Conservation (phyloP, 352 stramenopile species). For the Elongisporangium anandrum region DNA sequence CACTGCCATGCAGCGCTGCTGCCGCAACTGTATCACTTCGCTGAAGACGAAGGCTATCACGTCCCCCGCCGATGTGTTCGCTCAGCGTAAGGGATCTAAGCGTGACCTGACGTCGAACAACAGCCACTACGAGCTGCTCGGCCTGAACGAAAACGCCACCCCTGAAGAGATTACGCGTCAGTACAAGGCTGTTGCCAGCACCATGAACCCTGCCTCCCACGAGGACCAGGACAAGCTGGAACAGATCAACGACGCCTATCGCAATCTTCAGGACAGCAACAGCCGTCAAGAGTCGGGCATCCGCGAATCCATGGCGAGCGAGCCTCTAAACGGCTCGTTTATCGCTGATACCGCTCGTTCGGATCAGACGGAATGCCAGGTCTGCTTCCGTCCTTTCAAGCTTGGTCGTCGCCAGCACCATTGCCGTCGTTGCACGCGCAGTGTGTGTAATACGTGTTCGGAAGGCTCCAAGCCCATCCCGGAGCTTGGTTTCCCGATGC, state of each 20-base stretch:
- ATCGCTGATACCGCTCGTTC: slow-evolving; percentile 71
- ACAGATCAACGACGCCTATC: slow-evolving; percentile 78
- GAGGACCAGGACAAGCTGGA: slow-evolving; percentile 69
- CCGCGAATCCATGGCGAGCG: slow-evolving; percentile 41
- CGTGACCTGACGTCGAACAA: slow-evolving; percentile 44
- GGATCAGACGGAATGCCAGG: slow-evolving; percentile 85
- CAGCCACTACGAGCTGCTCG: slow-evolving; percentile 66
- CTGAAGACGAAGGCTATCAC: slow-evolving; percentile 86
- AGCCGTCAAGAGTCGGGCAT: slow-evolving; percentile 35
- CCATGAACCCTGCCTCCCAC: slow-evolving; percentile 55
- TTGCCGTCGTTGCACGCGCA: slow-evolving; percentile 80
- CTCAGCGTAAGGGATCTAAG: slow-evolving; percentile 59
- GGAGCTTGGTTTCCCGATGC: slow-evolving; percentile 71
- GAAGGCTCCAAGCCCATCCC: slow-evolving; percentile 81
- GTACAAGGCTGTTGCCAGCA: slow-evolving; percentile 68
- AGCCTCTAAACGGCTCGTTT: slow-evolving; percentile 38
- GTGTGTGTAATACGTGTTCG: slow-evolving; percentile 81
- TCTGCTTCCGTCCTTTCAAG: slow-evolving; percentile 87
- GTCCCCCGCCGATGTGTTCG: slow-evolving; percentile 81
- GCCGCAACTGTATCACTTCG: slow-evolving; percentile 75
- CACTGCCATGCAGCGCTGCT: slow-evolving; percentile 69
- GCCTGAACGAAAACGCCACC: slow-evolving; percentile 57
- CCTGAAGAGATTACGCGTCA: slow-evolving; percentile 72
- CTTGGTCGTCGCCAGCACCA: slow-evolving; percentile 79
- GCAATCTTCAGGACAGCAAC: slow-evolving; percentile 61